phyloP scores from a whole-genome alignment of 805 yeast species.

The Jamesozyma piceae region DNA sequence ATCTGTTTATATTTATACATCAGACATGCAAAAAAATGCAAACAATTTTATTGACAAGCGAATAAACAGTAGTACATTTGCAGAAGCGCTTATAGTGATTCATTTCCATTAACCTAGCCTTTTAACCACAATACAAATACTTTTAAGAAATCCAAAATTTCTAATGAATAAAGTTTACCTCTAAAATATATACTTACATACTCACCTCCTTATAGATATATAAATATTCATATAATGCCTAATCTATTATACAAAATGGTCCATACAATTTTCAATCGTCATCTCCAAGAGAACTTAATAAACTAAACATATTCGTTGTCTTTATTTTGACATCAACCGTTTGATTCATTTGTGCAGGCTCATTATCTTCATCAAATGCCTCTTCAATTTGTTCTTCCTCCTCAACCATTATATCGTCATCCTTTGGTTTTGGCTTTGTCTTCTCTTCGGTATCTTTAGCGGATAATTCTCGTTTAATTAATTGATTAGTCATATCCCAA shows the following conservation, averaged over 20 bases:
- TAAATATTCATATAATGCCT: not conserved
- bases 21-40: not conserved
- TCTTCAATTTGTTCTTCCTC: conserved; percentile 18
- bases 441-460: conserved; percentile 4
- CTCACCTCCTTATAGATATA: not conserved
- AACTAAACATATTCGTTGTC: conserved; percentile 22
- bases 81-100: no score
- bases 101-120: no score
- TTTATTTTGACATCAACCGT: not conserved
- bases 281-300: conserved; percentile 29
- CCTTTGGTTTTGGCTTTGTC: not conserved
- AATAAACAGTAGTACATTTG: no score
- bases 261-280: conserved; percentile 4
- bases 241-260: not conserved
- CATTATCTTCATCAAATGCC: conserved; percentile 3
- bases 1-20: conserved; percentile 1
- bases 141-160: no score
- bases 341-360: not conserved
- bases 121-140: no score
- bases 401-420: conserved; percentile 8
- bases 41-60: conserved; percentile 1
- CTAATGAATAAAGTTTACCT: not conserved
- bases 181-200: not conserved
- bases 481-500: conserved; percentile 61
- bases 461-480: conserved; percentile 31